Evolutionary conservation across 345 rosid genomes (phyloP), one percentile per base, ranked within the genome.

Genomic region (Physaria fendleri): DNA sequence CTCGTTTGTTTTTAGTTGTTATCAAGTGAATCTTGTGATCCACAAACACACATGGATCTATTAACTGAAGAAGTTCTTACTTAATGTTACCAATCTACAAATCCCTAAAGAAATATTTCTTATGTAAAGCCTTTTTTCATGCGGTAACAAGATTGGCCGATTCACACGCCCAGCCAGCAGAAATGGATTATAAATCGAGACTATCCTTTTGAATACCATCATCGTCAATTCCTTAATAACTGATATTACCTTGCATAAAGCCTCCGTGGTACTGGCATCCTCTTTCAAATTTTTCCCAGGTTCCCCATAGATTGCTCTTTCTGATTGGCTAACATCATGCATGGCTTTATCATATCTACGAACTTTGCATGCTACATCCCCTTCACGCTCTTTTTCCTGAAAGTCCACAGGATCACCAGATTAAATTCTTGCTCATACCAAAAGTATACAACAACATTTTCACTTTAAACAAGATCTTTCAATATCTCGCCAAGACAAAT

Each of bases 201-300:
- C 20, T 16, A 28, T 13, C 34, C 56, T 3, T 45, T 39, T 17
- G 15, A 45, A 29, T 21, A 32, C 21, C 16, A 40, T 52, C 40
- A 28, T 69, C 13, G n/a, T n/a, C 9, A 33, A 2, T 23, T 35
- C 7, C 30, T 12, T 18, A 24, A 27, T 21, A 34, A 18, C 12
- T 55, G 41, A 62, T 44, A 51, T 67, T 59, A 73, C 97, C 90
- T 87, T 80, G 80, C 79, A 82, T 69, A 77, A 77, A 64, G 89
- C 91, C 67, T 87, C 88, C 61, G 72, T 66, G 25, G 82, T 81
- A 76, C 73, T 62, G 34, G 82, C 83, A 75, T 87, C 87, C 56
- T 79, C 87, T 65, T 79, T 82, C 88, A 78, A 67, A 69, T 72
- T 73, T 64, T 71, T 80, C 44, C 47, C 50, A 47, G 62, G 55